A percentile compares a stretch with the other conserved stretches of the same genome.
phyloP scores from a whole-genome alignment of 441 rosid genomes.

The Jatropha multifida region DNA sequence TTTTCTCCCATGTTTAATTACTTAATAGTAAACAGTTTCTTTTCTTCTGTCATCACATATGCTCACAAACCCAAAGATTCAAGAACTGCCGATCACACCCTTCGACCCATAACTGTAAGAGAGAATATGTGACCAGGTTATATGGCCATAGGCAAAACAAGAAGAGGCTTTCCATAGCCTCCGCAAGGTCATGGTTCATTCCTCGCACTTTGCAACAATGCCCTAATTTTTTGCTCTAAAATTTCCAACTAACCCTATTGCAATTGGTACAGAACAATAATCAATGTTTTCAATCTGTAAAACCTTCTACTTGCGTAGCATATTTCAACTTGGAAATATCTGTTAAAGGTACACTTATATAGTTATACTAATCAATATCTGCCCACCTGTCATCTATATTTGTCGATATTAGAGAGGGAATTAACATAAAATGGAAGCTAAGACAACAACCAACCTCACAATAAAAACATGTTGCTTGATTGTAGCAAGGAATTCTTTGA shows the following conservation, averaged over 20 bases:
- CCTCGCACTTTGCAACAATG: constrained; percentile 1
- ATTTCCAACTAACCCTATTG: not conserved
- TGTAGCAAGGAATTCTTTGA: constrained; percentile 83
- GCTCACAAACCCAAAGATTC: not conserved
- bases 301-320: not conserved
- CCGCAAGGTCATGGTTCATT: not conserved
- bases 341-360: not conserved
- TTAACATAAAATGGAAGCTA: not conserved
- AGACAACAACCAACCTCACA: constrained; percentile 66
- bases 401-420: not conserved
- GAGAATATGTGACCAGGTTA: not conserved
- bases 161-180: not conserved
- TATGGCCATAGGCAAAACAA: constrained; percentile 2
- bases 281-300: constrained; percentile 5
- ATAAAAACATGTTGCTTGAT: constrained; percentile 81
- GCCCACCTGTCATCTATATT: not conserved
- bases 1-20: not conserved
- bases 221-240: not conserved
- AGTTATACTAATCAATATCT: not conserved
- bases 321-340: not conserved
- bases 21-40: not conserved
- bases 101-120: not conserved
- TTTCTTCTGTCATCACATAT: not conserved
- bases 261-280: not conserved
- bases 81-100: not conserved